A percentile compares a stretch with the other conserved stretches of the same genome.
These are phyloP conservation scores for Alectoria sarmentosa DNA, from an alignment of 495 filamentous ascomycete genomes.

Conservation along the genomic window DNA sequence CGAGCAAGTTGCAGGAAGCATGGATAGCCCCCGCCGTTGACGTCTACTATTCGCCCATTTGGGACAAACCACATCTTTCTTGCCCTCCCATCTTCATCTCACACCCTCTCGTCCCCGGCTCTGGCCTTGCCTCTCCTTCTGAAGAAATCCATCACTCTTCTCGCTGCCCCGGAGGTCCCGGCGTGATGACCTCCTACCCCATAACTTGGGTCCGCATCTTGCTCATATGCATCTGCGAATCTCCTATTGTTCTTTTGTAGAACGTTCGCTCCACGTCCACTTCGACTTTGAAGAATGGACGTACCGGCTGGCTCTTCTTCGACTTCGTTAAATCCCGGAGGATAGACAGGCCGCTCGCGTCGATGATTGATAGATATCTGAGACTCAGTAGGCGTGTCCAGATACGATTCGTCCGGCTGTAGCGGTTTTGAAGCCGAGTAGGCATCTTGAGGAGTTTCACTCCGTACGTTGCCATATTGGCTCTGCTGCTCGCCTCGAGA, in stretches of 20 bases:
- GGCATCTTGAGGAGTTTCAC: conserved; percentile 13
- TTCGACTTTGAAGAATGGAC: conserved; percentile 40
- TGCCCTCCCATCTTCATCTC: background rate
- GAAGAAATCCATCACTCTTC: conserved; percentile 98
- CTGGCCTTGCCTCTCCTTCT: conserved; percentile 73
- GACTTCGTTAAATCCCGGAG: conserved; percentile 35
- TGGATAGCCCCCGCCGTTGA: conserved; percentile 1
- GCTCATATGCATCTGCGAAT: conserved; percentile 87
- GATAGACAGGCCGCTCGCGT: conserved; percentile 34
- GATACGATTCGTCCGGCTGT: conserved; percentile 21
- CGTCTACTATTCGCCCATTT: background rate
- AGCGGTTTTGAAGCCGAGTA: conserved; percentile 12
- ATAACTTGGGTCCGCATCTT: conserved; percentile 48
- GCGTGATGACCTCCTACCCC: conserved; percentile 52
- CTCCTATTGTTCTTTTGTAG: conserved; percentile 78
- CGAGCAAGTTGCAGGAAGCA: conserved; percentile 2
- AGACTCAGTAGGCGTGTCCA: conserved; percentile 24
- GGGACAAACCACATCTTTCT: background rate
- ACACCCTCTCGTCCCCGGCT: conserved; percentile 47
- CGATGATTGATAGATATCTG: conserved; percentile 25
- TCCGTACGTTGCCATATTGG: conserved; percentile 19
- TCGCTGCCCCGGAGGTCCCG: conserved; percentile 77
- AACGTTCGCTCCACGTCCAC: conserved; percentile 45
- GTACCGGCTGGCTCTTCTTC: conserved; percentile 38
- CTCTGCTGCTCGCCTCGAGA: conserved; percentile 17